A percentile compares a stretch with the other conserved stretches of the same genome.
Conservation (phyloP, 441 rosid genomes). For the Isatis lusitanica region DNA sequence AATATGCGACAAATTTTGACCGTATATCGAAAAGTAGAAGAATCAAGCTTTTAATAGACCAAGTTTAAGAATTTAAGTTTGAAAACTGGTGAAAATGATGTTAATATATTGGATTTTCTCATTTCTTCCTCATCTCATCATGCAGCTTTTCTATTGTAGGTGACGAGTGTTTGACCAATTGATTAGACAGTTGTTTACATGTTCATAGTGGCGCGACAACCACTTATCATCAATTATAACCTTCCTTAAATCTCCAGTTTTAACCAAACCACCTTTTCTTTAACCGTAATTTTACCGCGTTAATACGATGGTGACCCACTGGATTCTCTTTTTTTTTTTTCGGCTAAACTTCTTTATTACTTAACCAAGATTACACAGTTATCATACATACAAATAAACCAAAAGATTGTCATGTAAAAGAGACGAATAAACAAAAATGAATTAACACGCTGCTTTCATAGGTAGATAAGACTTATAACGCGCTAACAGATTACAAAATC, state of each 20-base stretch:
- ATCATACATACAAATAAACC: no score
- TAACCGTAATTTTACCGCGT: not conserved
- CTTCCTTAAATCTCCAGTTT: not conserved
- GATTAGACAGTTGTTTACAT: not conserved
- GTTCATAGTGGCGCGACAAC: not conserved
- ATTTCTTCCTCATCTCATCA: not conserved
- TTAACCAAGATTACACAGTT: no score
- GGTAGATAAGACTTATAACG: no score
- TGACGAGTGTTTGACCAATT: not conserved
- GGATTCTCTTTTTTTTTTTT: not conserved
- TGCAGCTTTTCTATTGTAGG: not conserved
- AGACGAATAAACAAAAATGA: no score
- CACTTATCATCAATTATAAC: not conserved
- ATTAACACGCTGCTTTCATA: no score
- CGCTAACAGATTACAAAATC: no score
- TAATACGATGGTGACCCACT: not conserved
- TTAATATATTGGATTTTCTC: not conserved
- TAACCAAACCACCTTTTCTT: not conserved
- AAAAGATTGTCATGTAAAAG: no score
- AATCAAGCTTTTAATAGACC: not conserved
- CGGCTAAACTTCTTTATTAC: no score
- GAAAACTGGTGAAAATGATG: not conserved
- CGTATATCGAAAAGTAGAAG: not conserved
- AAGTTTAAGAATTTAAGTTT: not conserved
- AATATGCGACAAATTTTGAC: constrained; percentile 5